Evolutionary conservation across 2,329 filamentous ascomycete species (phyloP), one percentile per base, ranked within the genome.

Genomic region (Trichoderma koningii): DNA sequence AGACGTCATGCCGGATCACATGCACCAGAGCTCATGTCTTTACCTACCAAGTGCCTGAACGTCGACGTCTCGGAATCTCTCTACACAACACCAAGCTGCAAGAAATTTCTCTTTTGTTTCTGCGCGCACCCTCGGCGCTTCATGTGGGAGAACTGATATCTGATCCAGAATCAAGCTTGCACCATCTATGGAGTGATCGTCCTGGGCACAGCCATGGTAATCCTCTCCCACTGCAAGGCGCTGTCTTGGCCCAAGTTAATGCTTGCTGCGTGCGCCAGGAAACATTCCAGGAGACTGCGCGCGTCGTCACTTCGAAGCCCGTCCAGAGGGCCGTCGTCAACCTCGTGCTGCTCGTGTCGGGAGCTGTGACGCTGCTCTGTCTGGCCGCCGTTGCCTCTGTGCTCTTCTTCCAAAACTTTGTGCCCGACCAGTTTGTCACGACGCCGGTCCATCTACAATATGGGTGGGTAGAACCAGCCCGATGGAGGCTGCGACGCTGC

Each of bases 371-470:
- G 7, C 76, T 87, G 63, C 76, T 85, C 26, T 76, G 76, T 17
- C 70, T 84, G 10, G 82, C 84, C 5, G 77, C 78, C 0, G 66
- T 85, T 26, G 80, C 78, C 15, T 85, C 85, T 34, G 73, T 81
- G 2, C 69, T 84, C 2, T 85, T 87, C 69, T 87, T 86, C 71
- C 80, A 82, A 69, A 81, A 80, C 68, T 86, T 85, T 68, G 76
- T 87, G 1, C 85, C 85, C 0, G 80, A 85, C 67, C 81, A 84
- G 70, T 76, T 85, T 52, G 79, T 83, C 19, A 79, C 79, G 0
- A 73, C 80, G 47, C 84, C 85, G 17, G 73, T 87, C 5, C 80
- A 86, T 70, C 74, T 87, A 7, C 85, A 87, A 73, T 87, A 87
- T 75, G 83, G 84, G 84, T 86, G 73, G 67, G 79, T 75, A 38